phyloP scores from a whole-genome alignment of 306 rosid species.

The Aeschynomene evenia region DNA sequence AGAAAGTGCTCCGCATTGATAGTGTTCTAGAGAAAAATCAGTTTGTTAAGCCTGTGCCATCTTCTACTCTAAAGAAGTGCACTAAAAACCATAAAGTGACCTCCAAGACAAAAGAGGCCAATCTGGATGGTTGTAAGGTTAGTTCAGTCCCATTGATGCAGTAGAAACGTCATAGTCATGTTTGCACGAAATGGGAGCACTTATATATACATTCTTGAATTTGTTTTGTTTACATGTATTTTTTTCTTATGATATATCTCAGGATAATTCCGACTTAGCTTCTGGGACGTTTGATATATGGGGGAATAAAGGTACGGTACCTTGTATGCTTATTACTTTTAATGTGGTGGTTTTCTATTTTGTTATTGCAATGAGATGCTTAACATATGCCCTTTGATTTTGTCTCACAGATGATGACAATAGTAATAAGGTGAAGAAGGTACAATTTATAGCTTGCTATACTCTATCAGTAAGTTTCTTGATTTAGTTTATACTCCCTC shows the following conservation, averaged over 20 bases:
- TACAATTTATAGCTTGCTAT: conserved; percentile 11
- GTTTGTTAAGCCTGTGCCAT: conserved; percentile 71
- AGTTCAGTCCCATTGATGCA: not conserved
- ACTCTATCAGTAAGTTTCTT: not conserved
- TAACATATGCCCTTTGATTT: conserved; percentile 20
- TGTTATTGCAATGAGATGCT: conserved; percentile 18
- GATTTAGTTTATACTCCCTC: not conserved
- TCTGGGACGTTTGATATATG: conserved; percentile 59
- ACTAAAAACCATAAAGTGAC: conserved; percentile 43
- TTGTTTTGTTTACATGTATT: not conserved
- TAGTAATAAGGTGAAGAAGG: conserved; percentile 55
- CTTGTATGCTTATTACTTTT: not conserved
- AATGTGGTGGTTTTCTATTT: not conserved
- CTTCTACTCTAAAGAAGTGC: conserved; percentile 65
- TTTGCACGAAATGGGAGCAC: not conserved
- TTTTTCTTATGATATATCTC: conserved; percentile 17
- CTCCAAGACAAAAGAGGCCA: conserved; percentile 26
- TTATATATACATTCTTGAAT: not conserved
- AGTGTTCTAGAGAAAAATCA: conserved; percentile 72
- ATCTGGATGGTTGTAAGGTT: conserved; percentile 53
- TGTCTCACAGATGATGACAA: conserved; percentile 44
- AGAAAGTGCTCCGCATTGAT: conserved; percentile 67
- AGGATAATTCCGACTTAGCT: conserved; percentile 47
- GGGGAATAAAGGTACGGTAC: conserved; percentile 80
- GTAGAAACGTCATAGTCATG: not conserved